Base-by-base conservation (phyloP, 1,139 yeast species). In the Pichia sp. region DNA sequence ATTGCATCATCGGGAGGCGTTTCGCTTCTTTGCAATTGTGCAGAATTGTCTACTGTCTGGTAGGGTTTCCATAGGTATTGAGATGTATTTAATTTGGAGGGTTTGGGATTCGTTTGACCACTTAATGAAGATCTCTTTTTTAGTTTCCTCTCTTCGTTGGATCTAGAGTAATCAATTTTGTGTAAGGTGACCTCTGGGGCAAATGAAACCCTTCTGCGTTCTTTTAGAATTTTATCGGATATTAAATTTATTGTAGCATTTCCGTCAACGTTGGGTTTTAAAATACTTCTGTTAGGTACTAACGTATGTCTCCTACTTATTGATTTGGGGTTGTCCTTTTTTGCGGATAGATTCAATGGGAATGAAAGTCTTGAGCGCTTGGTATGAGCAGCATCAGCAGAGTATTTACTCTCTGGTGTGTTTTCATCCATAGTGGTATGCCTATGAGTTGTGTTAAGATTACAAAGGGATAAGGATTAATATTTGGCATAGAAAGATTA, bases 161-260 rank as follows among this genome's bases (percentile, higher is more conserved):
- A 24, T 19, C 24, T 45, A 3, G 41, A 28, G 40, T 42, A 50
- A 30, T 55, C 53, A 47, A 83, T 78, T 56, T 81, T 82, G 62
- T 83, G 89, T 33, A 84, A 66, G 0, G 89, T 83, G 0, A 83
- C 90, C 57, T 83, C 90, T 1, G 88, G 88, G 2, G 89, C 88
- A 68, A 84, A 84, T 1, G 88, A 82, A 0, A 84, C 90, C 33
- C 90, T 65, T 55, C 90, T 67, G 34, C 54, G 66, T 52, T 52
- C 61, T 20, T 35, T 48, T 42, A 42, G 43, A 40, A 50, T 30
- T 47, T 40, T 34, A 20, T 50, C 50, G 1, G 65, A 65, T 42
- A 61, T 55, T 5, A 63, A 48, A 4, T 64, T 59, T 1, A 63
- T 54, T 0, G 71, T 68, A 32, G 61, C 56, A 50, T 65, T 65